A percentile compares a stretch with the other conserved stretches of the same genome.
Evolutionary conservation across 2,329 filamentous ascomycete genomes (phyloP).

Genomic region (Scortechinia acanthostroma): DNA sequence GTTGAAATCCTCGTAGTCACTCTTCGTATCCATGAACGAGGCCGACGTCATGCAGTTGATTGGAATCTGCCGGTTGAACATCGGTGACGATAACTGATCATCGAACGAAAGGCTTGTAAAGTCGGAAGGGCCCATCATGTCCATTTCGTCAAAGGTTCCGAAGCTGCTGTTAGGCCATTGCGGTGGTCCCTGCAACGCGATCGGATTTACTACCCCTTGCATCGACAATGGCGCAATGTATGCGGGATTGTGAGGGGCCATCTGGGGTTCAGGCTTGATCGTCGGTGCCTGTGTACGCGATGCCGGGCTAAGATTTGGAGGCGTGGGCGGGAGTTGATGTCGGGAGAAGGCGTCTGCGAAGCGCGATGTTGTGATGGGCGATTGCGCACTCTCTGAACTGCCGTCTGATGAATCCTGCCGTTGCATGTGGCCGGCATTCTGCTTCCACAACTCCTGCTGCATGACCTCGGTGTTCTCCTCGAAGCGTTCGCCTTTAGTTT

Average conservation of each 20-base stretch:
- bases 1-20: slow-evolving; percentile 26
- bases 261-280: slow-evolving; percentile 3
- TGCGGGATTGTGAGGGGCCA: slow-evolving; percentile 9
- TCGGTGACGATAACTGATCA: slow-evolving; percentile 18
- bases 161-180: slow-evolving; percentile 14
- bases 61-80: slow-evolving; percentile 22
- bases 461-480: slow-evolving; percentile 48
- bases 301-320: slow-evolving; percentile 16
- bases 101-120: slow-evolving; percentile 20
- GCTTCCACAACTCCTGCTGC: slow-evolving; percentile 43
- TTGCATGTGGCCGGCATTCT: slow-evolving; percentile 42
- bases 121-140: slow-evolving; percentile 17
- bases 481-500: slow-evolving; percentile 41
- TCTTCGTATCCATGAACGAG: slow-evolving; percentile 16
- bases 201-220: slow-evolving; percentile 23
- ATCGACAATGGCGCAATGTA: slow-evolving; percentile 15
- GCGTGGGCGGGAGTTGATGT: slow-evolving; percentile 8
- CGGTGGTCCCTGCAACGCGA: slow-evolving; percentile 19
- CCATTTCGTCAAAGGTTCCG: slow-evolving; percentile 19
- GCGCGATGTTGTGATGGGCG: slow-evolving; percentile 13
- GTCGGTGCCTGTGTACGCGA: slow-evolving; percentile 11
- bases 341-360: not conserved
- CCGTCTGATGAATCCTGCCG: slow-evolving; percentile 46
- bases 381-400: slow-evolving; percentile 45
- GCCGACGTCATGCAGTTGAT: slow-evolving; percentile 20